phyloP scores from a whole-genome alignment of 179 eudicot genomes.

The Beta corolliflora region DNA sequence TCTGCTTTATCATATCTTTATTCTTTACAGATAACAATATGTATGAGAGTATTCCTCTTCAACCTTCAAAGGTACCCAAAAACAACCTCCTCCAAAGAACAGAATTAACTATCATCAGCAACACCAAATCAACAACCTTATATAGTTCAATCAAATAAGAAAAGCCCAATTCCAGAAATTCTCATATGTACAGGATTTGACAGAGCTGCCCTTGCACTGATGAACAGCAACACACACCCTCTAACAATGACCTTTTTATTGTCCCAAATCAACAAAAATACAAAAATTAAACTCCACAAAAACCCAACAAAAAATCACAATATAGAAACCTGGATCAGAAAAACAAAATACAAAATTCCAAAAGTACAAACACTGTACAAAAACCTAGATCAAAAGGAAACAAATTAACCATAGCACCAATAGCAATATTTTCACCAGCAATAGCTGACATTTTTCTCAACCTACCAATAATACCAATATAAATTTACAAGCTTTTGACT shows the following conservation, averaged over 20 bases:
- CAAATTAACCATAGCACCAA: not conserved
- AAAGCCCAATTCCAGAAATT: conserved; percentile 26
- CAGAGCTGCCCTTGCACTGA: not conserved
- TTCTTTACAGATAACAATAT: conserved; percentile 12
- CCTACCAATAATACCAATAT: not conserved
- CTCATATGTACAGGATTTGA: conserved; percentile 19
- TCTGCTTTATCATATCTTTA: conserved; percentile 45
- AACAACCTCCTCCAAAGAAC: conserved; percentile 28
- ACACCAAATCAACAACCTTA: conserved; percentile 3
- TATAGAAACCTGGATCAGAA: conserved; percentile 19
- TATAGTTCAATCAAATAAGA: conserved; percentile 35
- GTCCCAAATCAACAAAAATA: not conserved
- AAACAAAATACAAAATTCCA: not conserved
- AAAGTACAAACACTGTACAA: not conserved
- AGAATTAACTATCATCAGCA: conserved; percentile 14
- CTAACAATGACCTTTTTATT: conserved; percentile 16
- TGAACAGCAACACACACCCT: conserved; percentile 1
- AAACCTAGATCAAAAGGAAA: conserved; percentile 17
- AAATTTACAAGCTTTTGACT: conserved; percentile 23
- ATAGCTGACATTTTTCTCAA: not conserved
- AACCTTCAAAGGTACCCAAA: conserved; percentile 20
- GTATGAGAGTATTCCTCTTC: conserved; percentile 7
- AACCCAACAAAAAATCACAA: not conserved
- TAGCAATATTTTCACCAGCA: not conserved
- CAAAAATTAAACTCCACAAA: not conserved